Base-by-base conservation (phyloP, 192 early-diverging fungal species). In the Coemansia sp. region DNA sequence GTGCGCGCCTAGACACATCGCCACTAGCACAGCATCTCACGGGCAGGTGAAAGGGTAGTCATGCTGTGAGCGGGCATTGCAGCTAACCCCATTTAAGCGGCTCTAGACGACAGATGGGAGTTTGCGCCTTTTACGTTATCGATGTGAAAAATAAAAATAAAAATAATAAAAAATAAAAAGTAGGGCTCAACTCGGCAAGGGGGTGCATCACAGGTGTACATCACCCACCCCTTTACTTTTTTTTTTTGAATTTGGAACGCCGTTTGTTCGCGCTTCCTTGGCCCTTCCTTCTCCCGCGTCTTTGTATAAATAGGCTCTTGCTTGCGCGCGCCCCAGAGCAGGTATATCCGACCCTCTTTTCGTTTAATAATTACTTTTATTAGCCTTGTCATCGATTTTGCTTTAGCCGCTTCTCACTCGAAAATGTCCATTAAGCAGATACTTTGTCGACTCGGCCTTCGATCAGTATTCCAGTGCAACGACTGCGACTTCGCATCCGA, bases 381-480 rank as follows among this genome's bases (percentile, higher is more conserved):
- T n/a, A 20, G 45, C 8, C n/a, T 18, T 18, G 45, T n/a, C n/a
- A 47, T 18, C 18, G 18, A 47, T 47, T 47, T 47, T 20, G 18
- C 22, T 18, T 47, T 20, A 47, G 45, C 45, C 18, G 50, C 11
- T 52, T 52, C 24, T 12, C 11, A 52, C 24, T 12, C 15, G 3
- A 60, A 32, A 34, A 74, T 80, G 77, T 63, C 62, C 29, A 59
- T 58, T 20, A 74, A 68, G 18, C 69, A 38, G 15, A 11, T 58
- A 35, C n/a, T 60, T 2, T n/a, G 59, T 11, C 72, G 68, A 24
- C 41, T 74, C 30, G 40, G 40, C 37, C 18, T 71, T 22, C 68
- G 77, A 56, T 80, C 77, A 2, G 77, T 74, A 11, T 80, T 80
- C 40, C 68, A 74, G 20, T 80, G 77, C 72, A 70, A 80, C 32